These are phyloP conservation scores for Geranium rotundifolium DNA, from an alignment of 345 rosid genomes.

Conservation along the genomic window DNA sequence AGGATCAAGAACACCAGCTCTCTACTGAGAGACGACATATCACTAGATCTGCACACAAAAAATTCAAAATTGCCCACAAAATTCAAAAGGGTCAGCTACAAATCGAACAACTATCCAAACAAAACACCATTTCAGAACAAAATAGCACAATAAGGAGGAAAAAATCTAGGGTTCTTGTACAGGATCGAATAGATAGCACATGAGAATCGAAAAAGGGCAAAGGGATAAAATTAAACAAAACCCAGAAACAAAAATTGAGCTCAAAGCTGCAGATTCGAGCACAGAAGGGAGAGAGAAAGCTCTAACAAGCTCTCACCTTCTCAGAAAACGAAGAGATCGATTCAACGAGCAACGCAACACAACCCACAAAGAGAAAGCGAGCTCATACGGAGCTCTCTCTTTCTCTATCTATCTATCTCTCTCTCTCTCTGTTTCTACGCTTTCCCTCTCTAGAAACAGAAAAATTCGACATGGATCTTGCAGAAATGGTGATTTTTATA, in stretches of 20 bases:
- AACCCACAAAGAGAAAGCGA: not conserved
- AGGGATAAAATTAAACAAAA: constrained; percentile 7
- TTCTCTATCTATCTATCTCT: too few species aligned
- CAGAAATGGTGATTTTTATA: constrained; percentile 31
- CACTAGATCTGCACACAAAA: constrained; percentile 51
- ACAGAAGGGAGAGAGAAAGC: constrained; percentile 12
- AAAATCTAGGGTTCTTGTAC: too few species aligned
- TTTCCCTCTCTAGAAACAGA: too few species aligned
- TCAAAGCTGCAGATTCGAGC: constrained; percentile 34
- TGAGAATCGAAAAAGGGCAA: constrained; percentile 20
- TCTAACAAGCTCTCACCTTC: constrained; percentile 29
- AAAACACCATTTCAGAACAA: too few species aligned
- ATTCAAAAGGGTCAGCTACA: constrained; percentile 16
- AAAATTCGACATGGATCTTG: constrained; percentile 10
- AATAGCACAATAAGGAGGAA: too few species aligned
- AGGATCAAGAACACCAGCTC: constrained; percentile 97
- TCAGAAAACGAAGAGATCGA: constrained; percentile 20
- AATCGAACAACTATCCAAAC: constrained; percentile 7
- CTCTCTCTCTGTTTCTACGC: too few species aligned
- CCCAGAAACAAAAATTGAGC: constrained; percentile 3
- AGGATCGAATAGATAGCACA: constrained; percentile 8
- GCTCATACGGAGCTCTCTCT: constrained; percentile 6
- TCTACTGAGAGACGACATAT: constrained; percentile 92
- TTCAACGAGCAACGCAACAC: not conserved
- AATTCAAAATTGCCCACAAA: not conserved